Evolutionary conservation across 176 grass and related monocot genomes (phyloP), one percentile per base, ranked within the genome.

Genomic region (Triticum dicoccoides): DNA sequence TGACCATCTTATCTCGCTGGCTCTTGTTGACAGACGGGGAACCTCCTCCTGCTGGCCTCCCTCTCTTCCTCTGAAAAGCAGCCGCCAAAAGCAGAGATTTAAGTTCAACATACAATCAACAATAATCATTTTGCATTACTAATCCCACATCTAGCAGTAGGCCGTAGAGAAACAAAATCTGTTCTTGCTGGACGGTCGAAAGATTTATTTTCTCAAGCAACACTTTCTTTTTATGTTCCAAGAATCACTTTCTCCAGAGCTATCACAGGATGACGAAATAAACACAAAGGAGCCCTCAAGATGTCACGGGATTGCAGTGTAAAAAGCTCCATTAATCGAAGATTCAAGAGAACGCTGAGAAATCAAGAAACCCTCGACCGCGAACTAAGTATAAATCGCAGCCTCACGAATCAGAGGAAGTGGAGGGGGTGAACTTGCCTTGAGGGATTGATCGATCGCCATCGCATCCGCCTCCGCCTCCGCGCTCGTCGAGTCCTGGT

Each of bases 11-110:
- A 59, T 59, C 56, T 59, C 56, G 56, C 85, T 87, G 83, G 80
- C 20, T 84, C 67, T 73, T 27, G 17, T 65, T 47, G 32, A 2
- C 4, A 3, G 74, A 69, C 62, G 81, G 44, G 62, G 83, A 78
- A 67, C 51, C 78, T 8, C 78, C 51, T 39, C 8, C 73, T 11
- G 45, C 45, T 27, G 78, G 62, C 25, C 30, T 83, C 67, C 80
- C 74, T 65, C 89, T 84, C 85, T 80, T 87, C 79, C 20, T 83
- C 89, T 87, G 45, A 54, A 87, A 37, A 83, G 8, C 14, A 72
- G 37, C 10, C 52, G 9, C 80, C 65, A 30, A 70, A 79, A 83
- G 6, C 27, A 80, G 17, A 86, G 8, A 33, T 38, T 34, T 18
- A 8, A 34, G 56, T 76, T 81, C 13, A 52, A 25, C 9, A 59